Evolutionary conservation across 2,329 filamentous ascomycete genomes (phyloP).

Genomic region (Xylogone sp.): DNA sequence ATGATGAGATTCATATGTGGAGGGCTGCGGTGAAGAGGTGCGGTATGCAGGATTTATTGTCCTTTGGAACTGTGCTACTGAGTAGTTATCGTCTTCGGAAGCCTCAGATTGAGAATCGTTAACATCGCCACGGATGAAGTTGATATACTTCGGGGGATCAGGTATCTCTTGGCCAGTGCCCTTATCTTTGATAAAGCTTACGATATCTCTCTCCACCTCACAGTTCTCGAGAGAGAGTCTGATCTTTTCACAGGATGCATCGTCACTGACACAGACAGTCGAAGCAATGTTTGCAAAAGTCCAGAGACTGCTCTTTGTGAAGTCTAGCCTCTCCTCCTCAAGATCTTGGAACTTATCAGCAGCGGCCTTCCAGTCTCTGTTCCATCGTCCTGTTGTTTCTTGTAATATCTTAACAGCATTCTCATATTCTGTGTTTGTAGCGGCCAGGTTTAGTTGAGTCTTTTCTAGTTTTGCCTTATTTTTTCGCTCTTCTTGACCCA

Average conservation of each 20-base stretch:
- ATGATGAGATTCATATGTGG: slow-evolving; percentile 87
- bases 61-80: slow-evolving; percentile 90
- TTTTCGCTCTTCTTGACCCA: slow-evolving; percentile 98
- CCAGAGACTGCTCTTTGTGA: slow-evolving; percentile 97
- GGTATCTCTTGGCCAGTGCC: slow-evolving; percentile 97
- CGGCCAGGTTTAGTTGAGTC: slow-evolving; percentile 91
- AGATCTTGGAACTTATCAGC: slow-evolving; percentile 99
- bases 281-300: slow-evolving; percentile 96
- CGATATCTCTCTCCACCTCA: slow-evolving; percentile 95
- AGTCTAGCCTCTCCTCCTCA: slow-evolving; percentile 94
- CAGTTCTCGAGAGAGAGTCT: slow-evolving; percentile 89
- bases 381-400: slow-evolving; percentile 94
- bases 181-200: slow-evolving; percentile 78
- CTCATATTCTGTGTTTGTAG: slow-evolving; percentile 91
- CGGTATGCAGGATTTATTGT: slow-evolving; percentile 95
- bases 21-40: slow-evolving; percentile 93
- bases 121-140: slow-evolving; percentile 89
- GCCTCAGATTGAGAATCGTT: slow-evolving; percentile 77
- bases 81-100: slow-evolving; percentile 86
- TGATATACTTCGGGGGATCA: slow-evolving; percentile 96
- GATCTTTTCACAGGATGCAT: slow-evolving; percentile 94
- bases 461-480: slow-evolving; percentile 99
- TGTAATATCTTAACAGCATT: slow-evolving; percentile 87
- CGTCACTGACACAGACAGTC: slow-evolving; percentile 96
- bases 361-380: slow-evolving; percentile 95